These are phyloP conservation scores for Ceraceosorus guamensis DNA, from an alignment of 1,284 basidiomycete species.

Conservation along the genomic window DNA sequence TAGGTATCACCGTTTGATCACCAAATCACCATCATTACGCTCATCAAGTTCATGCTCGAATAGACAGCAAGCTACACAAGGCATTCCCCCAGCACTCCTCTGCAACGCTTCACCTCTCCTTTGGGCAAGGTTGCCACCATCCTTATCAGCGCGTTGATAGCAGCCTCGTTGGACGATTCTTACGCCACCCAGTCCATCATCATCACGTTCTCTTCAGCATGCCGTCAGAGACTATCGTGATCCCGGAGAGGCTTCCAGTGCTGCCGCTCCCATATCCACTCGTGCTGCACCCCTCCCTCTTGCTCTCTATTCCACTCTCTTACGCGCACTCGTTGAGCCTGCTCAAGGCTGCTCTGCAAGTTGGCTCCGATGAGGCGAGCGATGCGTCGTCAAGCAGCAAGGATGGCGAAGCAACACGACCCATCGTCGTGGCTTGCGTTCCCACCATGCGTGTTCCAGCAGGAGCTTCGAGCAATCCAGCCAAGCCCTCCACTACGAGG, in stretches of 20 bases:
- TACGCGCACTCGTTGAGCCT: constrained; percentile 41
- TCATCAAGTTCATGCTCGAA: too few relatives aligned
- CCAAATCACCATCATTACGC: too few relatives aligned
- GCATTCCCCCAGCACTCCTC: too few relatives aligned
- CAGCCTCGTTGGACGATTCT: too few relatives aligned
- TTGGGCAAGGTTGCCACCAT: too few relatives aligned
- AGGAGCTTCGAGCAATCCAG: constrained; percentile 7
- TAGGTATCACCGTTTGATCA: too few relatives aligned
- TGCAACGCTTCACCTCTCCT: too few relatives aligned
- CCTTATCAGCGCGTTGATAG: too few relatives aligned
- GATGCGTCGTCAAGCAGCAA: constrained; percentile 17
- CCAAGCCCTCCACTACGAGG: constrained; percentile 4
- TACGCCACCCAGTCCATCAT: too few relatives aligned
- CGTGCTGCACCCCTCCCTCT: constrained; percentile 41
- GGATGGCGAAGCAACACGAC: constrained; percentile 20
- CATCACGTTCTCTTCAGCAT: too few relatives aligned
- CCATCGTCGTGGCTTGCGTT: constrained; percentile 40
- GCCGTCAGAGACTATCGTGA: constrained; percentile 11
- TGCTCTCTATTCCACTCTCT: constrained; percentile 41
- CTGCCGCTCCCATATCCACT: constrained; percentile 43
- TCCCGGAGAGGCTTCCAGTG: constrained; percentile 37
- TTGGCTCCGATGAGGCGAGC: constrained; percentile 5
- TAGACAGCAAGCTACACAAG: too few relatives aligned
- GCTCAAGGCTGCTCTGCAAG: constrained; percentile 41
- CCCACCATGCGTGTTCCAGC: constrained; percentile 28